Percentiles rank a stretch among this genome's conserved stretches.
Evolutionary conservation across 108 stramenopile species (phyloP).

Genomic region (Nannochloropsis gaditana): DNA sequence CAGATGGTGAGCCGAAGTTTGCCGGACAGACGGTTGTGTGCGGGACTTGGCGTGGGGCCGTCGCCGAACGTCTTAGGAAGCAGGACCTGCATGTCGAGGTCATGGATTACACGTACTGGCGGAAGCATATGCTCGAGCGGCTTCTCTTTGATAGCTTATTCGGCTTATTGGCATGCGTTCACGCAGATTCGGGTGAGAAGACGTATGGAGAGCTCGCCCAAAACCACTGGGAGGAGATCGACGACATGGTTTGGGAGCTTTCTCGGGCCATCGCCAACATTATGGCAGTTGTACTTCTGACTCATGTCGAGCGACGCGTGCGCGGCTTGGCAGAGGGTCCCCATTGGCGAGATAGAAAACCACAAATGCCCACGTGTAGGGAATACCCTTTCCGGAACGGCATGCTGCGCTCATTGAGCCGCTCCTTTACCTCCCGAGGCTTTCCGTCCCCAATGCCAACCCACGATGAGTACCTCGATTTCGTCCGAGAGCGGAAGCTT

Average conservation of each 20-base stretch:
- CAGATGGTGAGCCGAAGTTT: constrained; percentile 32
- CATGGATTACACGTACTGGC: constrained; percentile 38
- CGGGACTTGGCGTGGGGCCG: constrained; percentile 41
- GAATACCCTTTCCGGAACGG: constrained; percentile 12
- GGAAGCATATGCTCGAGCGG: constrained; percentile 42
- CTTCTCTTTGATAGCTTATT: constrained; percentile 34
- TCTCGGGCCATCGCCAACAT: not conserved
- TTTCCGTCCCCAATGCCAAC: not conserved
- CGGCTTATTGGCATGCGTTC: constrained; percentile 32
- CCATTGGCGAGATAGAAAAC: not conserved
- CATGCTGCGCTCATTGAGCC: not conserved
- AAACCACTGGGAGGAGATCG: constrained; percentile 15
- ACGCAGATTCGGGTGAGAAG: constrained; percentile 9
- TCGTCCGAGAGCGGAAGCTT: not conserved
- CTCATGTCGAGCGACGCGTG: not conserved
- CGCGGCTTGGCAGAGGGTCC: constrained; percentile 1
- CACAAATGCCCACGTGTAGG: not conserved
- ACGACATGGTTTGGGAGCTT: not conserved
- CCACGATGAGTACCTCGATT: not conserved
- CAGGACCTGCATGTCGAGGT: not conserved
- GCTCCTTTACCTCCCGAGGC: not conserved
- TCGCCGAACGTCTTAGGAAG: constrained; percentile 29
- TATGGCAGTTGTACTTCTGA: not conserved
- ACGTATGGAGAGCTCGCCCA: not conserved
- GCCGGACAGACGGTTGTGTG: constrained; percentile 35